A percentile compares a stretch with the other conserved stretches of the same genome.
Conservation (phyloP, 164 flowering plant genomes). For the Umbilicus rupestris region DNA sequence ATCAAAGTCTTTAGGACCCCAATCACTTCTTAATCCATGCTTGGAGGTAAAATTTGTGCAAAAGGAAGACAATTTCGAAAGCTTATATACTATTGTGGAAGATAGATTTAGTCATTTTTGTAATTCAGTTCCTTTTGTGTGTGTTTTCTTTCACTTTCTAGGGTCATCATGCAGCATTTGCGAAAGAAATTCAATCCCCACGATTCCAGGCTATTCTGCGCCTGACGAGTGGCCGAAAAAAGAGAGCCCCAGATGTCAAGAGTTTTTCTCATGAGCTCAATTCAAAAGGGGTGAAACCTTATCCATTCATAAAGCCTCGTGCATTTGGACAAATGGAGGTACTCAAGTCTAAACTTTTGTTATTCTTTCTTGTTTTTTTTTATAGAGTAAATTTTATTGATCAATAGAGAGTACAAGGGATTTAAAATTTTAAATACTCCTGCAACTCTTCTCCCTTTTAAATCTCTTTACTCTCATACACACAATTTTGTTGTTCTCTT, state of each 20-base stretch:
- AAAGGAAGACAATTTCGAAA: not conserved
- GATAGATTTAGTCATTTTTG: slow-evolving; percentile 9
- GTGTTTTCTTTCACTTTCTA: slow-evolving; percentile 13
- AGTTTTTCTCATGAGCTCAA: slow-evolving; percentile 96
- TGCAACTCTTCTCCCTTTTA: too few relatives aligned
- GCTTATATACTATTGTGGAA: not conserved
- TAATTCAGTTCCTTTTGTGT: not conserved
- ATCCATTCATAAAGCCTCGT: slow-evolving; percentile 79
- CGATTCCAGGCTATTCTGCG: slow-evolving; percentile 85
- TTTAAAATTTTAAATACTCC: too few relatives aligned
- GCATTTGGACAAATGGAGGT: slow-evolving; percentile 80
- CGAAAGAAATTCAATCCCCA: slow-evolving; percentile 84
- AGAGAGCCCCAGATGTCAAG: slow-evolving; percentile 65
- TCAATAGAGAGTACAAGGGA: too few relatives aligned
- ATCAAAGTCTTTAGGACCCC: slow-evolving; percentile 44
- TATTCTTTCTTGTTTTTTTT: too few relatives aligned
- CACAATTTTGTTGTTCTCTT: not conserved
- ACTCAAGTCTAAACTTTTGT: not conserved
- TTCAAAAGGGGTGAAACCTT: slow-evolving; percentile 88
- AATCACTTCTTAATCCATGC: slow-evolving; percentile 23
- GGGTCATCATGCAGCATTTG: slow-evolving; percentile 43
- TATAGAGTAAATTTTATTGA: too few relatives aligned
- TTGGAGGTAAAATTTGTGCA: slow-evolving; percentile 40
- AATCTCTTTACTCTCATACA: too few relatives aligned
- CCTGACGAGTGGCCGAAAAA: slow-evolving; percentile 76